Conservation (phyloP, 768 basidiomycete genomes). For the Mycena indigotica region DNA sequence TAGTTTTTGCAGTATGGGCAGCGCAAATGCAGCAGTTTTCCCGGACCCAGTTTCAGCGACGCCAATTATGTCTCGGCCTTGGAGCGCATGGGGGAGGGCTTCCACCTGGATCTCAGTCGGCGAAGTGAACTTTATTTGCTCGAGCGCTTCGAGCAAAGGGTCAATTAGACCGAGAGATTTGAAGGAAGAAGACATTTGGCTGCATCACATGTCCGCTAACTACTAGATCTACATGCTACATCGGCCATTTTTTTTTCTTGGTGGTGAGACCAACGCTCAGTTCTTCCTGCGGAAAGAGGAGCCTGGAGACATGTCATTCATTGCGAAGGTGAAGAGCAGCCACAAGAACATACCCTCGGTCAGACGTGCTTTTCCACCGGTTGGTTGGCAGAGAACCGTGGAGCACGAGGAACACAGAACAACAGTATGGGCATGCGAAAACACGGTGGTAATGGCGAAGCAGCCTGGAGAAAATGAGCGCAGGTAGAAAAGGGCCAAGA, state of each 20-base stretch:
- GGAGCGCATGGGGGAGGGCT: conserved; percentile 82
- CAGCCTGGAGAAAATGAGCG: conserved; percentile 56
- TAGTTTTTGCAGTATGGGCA: conserved; percentile 93
- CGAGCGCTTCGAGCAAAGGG: conserved; percentile 84
- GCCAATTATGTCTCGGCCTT: conserved; percentile 95
- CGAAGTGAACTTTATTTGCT: conserved; percentile 75
- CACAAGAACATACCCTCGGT: conserved; percentile 80
- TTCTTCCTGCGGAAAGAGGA: conserved; percentile 98
- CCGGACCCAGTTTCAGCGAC: conserved; percentile 98
- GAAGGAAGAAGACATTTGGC: conserved; percentile 69
- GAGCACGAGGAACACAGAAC: conserved; percentile 93
- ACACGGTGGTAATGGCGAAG: conserved; percentile 94
- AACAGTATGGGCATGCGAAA: conserved; percentile 99
- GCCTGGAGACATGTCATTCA: conserved; percentile 50
- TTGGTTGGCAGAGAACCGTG: conserved; percentile 95
- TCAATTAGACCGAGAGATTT: conserved; percentile 85
- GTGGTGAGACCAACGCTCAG: conserved; percentile 41
- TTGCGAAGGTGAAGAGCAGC: neutral
- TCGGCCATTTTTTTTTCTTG: neutral
- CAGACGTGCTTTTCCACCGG: conserved; percentile 95
- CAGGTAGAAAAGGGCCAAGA: conserved; percentile 20
- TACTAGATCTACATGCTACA: neutral
- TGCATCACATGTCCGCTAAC: conserved; percentile 12
- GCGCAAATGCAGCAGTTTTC: conserved; percentile 95
- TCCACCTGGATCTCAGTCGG: conserved; percentile 92